A percentile compares a stretch with the other conserved stretches of the same genome.
Conservation (phyloP, 2,329 filamentous ascomycete species). For the Claviceps fusiformis region DNA sequence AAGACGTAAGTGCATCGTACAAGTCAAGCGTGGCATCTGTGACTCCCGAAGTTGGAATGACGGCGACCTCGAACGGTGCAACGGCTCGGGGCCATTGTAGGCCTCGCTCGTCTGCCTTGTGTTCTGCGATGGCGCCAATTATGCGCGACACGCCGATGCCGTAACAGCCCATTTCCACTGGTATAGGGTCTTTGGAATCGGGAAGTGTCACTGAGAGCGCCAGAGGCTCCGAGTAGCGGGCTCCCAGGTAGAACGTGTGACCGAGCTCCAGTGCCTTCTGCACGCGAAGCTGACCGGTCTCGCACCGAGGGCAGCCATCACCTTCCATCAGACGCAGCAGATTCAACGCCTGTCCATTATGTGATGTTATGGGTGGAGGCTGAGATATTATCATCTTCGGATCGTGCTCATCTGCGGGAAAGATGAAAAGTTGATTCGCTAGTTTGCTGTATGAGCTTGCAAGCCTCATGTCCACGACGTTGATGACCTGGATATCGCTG, state of each 20-base stretch:
- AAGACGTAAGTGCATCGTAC: slow-evolving; percentile 44
- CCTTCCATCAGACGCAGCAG: slow-evolving; percentile 52
- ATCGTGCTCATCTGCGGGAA: slow-evolving; percentile 9
- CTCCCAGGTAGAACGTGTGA: slow-evolving; percentile 89
- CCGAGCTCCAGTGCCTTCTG: slow-evolving; percentile 76
- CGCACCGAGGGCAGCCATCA: slow-evolving; percentile 62
- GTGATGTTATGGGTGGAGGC: slow-evolving; percentile 6
- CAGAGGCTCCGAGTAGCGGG: slow-evolving; percentile 70
- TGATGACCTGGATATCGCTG: slow-evolving; percentile 13
- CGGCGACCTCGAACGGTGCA: slow-evolving; percentile 66
- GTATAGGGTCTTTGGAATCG: slow-evolving; percentile 22
- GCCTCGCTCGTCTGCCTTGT: slow-evolving; percentile 55
- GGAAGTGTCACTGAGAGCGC: slow-evolving; percentile 42
- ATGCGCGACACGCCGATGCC: slow-evolving; percentile 89
- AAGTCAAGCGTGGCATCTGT: slow-evolving; percentile 39
- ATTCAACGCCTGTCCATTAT: slow-evolving; percentile 31
- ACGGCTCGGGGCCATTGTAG: slow-evolving; percentile 81
- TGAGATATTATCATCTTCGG: neutral
- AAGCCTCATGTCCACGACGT: slow-evolving; percentile 22
- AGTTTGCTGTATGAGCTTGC: slow-evolving; percentile 13
- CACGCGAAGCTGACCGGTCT: slow-evolving; percentile 45
- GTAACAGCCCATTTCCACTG: slow-evolving; percentile 90
- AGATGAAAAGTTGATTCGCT: slow-evolving; percentile 12
- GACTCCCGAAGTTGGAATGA: slow-evolving; percentile 41
- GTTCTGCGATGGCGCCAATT: slow-evolving; percentile 72